phyloP scores from a whole-genome alignment of 495 filamentous ascomycete species.

The Cairneyella variabilis region DNA sequence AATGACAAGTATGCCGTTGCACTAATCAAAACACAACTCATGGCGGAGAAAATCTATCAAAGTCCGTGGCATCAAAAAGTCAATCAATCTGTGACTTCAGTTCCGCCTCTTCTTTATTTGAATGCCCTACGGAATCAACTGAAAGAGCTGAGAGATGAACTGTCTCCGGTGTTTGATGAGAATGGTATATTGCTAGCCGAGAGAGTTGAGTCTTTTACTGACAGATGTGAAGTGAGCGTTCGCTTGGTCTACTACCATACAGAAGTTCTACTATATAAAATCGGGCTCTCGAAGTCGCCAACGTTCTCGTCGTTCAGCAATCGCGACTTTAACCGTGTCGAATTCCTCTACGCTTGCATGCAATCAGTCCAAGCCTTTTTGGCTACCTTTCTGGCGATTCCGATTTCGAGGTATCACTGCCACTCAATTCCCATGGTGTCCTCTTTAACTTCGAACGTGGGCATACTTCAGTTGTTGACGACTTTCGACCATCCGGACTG shows the following conservation, averaged over 20 bases:
- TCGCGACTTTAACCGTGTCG: constrained; percentile 20
- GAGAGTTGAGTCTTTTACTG: neutral
- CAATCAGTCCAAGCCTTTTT: constrained; percentile 35
- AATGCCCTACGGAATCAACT: constrained; percentile 6
- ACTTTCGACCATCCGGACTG: constrained; percentile 37
- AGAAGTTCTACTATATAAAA: constrained; percentile 7
- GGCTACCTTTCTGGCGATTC: constrained; percentile 30
- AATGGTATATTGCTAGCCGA: constrained; percentile 6
- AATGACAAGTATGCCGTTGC: neutral
- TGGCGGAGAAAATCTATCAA: constrained; percentile 7
- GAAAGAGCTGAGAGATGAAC: neutral
- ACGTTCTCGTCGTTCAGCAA: neutral
- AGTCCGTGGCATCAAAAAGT: constrained; percentile 7
- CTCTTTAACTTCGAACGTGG: constrained; percentile 33
- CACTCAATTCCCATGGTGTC: constrained; percentile 36
- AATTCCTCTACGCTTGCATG: constrained; percentile 28
- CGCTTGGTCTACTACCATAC: neutral
- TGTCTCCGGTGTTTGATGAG: neutral
- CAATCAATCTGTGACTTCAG: neutral
- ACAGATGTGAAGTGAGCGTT: neutral
- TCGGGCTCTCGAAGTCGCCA: constrained; percentile 4
- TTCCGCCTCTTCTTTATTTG: constrained; percentile 5
- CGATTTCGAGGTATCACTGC: constrained; percentile 20
- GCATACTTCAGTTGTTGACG: constrained; percentile 36
- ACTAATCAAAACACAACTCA: constrained; percentile 5